Conservation (phyloP, 305 asterid species). For the Withania somnifera region DNA sequence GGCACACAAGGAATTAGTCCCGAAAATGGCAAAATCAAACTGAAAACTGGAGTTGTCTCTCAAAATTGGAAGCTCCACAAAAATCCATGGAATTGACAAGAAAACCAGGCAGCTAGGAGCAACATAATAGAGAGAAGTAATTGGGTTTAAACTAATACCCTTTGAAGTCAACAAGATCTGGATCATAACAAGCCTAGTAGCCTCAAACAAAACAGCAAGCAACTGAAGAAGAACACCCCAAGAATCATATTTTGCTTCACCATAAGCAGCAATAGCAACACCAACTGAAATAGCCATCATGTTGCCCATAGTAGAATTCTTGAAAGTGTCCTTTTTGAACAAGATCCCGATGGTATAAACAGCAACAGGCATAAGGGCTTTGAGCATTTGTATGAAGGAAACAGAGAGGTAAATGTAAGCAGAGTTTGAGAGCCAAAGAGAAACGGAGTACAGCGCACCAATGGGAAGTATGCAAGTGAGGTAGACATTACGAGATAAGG, state of each 20-base stretch:
- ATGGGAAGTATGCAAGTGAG: constrained; percentile 27
- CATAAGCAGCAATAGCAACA: constrained; percentile 33
- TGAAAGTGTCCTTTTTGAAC: constrained; percentile 21
- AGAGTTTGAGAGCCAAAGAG: constrained; percentile 31
- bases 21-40: constrained; percentile 23
- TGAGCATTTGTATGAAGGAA: constrained; percentile 30
- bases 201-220: constrained; percentile 28
- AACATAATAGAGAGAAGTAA: constrained; percentile 30
- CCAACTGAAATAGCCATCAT: constrained; percentile 28
- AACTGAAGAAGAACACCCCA: constrained; percentile 33
- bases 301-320: constrained; percentile 14
- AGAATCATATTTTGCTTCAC: constrained; percentile 35
- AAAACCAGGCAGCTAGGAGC: constrained; percentile 28
- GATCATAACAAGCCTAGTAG: constrained; percentile 30
- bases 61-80: constrained; percentile 24
- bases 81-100: constrained; percentile 24
- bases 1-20: constrained; percentile 28
- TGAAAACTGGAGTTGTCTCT: constrained; percentile 14
- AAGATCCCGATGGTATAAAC: constrained; percentile 24
- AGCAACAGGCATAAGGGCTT: constrained; percentile 35
- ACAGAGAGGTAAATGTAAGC: constrained; percentile 29
- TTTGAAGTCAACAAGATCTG: constrained; percentile 33
- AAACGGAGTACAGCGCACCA: constrained; percentile 27
- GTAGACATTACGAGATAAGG: constrained; percentile 22
- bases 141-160: constrained; percentile 28